Conservation (phyloP, 495 filamentous ascomycete genomes). For the Letharia columbiana region DNA sequence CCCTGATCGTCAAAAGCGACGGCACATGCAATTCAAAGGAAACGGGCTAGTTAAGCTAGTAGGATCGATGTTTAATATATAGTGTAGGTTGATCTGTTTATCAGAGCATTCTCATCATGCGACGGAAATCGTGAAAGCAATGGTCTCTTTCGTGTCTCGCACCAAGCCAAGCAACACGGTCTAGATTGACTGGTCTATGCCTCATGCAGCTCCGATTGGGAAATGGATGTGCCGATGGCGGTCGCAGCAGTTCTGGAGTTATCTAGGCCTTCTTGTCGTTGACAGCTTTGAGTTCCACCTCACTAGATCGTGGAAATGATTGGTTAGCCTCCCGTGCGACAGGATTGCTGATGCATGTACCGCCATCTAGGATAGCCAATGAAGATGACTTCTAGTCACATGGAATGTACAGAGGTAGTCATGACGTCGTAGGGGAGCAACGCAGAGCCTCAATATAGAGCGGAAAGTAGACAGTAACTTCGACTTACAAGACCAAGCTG, state of each 20-base stretch:
- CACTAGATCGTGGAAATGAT: constrained; percentile 25
- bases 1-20: neutral
- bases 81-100: neutral
- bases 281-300: constrained; percentile 39
- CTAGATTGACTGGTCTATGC: neutral
- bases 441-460: constrained; percentile 10
- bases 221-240: neutral
- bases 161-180: neutral
- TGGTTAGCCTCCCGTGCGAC: constrained; percentile 16
- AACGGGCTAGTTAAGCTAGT: too few relatives aligned
- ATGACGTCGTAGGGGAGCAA: constrained; percentile 2
- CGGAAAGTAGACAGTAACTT: neutral
- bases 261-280: constrained; percentile 32
- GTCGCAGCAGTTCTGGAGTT: neutral
- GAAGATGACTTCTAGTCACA: neutral
- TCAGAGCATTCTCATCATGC: neutral
- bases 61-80: too few relatives aligned
- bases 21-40: neutral
- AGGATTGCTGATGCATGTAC: constrained; percentile 4
- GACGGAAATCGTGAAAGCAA: constrained; percentile 12
- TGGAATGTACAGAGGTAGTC: neutral
- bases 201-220: neutral
- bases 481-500: constrained; percentile 44
- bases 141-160: constrained; percentile 4
- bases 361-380: constrained; percentile 2